Base-by-base conservation (phyloP, 1,284 basidiomycete species). In the Gomphus sp. region DNA sequence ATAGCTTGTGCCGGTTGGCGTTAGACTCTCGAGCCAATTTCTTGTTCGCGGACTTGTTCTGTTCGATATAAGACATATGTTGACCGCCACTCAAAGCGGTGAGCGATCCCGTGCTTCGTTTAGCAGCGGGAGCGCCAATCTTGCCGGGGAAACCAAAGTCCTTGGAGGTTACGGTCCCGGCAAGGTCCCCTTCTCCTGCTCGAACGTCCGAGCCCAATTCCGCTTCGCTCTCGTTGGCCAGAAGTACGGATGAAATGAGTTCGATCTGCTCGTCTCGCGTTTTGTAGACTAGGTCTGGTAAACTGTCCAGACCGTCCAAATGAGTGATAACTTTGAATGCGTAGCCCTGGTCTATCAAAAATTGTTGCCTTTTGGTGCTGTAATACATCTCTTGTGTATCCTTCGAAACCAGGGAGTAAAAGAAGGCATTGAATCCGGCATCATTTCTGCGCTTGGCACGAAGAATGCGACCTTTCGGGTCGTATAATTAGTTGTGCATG, bases 321-420 rank as follows among this genome's bases (percentile, higher is more conserved):
- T 97, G 92, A 8, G 97, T 99, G 72, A 99, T 99, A 59, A 99
- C 96, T 72, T 98, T 98, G 83, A 99, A 99, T 1, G 95, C 91
- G 73, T 99, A 99, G 0, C 95, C 95, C 74, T 98, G 90, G 72
- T 99, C 97, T 67, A 99, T 97, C 64, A 99, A 77, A 76, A 99
- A 99, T 67, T 98, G 94, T 71, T 99, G 97, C 22, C 97, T 85
- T 74, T 99, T 99, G 12, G 97, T 98, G 69, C 93, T 96, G 78
- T 98, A 99, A 74, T 89, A 99, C 93, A 99, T 99, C 74, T 99
- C 97, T 68, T 97, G 92, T 0, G 97, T 99, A 74, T 99, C 96
- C 72, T 97, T 98, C 43, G 93, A 97, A 48, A 99, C 97, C 34
- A 99, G 82, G 37, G 94, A 98, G 73, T 99, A 99, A 76, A 99